Evolutionary conservation across 345 rosid genomes (phyloP).

Genomic region (Leavenworthia alabamica): DNA sequence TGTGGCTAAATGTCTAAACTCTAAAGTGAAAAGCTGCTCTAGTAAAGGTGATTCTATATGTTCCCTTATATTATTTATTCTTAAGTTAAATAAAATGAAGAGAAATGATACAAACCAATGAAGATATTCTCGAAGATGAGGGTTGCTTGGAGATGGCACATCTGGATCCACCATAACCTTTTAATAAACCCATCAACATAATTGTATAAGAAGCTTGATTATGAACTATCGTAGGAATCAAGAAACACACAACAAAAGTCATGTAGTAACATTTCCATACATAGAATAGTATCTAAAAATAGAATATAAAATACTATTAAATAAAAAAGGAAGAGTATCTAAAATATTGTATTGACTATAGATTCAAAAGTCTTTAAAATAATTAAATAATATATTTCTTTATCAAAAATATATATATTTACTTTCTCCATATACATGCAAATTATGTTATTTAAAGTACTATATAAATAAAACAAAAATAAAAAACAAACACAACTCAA

Average conservation of each 20-base stretch:
- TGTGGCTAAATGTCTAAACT: too few relatives aligned
- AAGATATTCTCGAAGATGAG: conserved; percentile 10
- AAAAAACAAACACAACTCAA: too few relatives aligned
- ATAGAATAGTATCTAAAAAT: too few relatives aligned
- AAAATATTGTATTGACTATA: neutral
- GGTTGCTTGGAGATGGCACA: conserved; percentile 24
- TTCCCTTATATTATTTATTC: neutral
- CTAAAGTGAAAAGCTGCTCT: neutral
- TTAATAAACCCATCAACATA: neutral
- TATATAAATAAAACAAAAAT: too few relatives aligned
- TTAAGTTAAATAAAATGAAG: neutral
- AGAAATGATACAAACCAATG: conserved; percentile 8
- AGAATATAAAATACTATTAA: too few relatives aligned
- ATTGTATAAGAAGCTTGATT: neutral
- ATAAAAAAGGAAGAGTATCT: too few relatives aligned
- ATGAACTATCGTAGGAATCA: neutral
- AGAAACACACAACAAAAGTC: too few relatives aligned
- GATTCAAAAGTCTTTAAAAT: neutral
- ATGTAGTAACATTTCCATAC: too few relatives aligned
- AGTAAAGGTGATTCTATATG: neutral
- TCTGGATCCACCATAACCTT: conserved; percentile 26
- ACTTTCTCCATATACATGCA: neutral
- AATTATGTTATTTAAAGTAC: neutral
- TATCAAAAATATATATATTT: too few relatives aligned
- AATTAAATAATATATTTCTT: neutral